A percentile compares a stretch with the other conserved stretches of the same genome.
These are phyloP conservation scores for Maudiozyma humilis DNA, from an alignment of 1,139 yeast genomes.

Conservation along the genomic window DNA sequence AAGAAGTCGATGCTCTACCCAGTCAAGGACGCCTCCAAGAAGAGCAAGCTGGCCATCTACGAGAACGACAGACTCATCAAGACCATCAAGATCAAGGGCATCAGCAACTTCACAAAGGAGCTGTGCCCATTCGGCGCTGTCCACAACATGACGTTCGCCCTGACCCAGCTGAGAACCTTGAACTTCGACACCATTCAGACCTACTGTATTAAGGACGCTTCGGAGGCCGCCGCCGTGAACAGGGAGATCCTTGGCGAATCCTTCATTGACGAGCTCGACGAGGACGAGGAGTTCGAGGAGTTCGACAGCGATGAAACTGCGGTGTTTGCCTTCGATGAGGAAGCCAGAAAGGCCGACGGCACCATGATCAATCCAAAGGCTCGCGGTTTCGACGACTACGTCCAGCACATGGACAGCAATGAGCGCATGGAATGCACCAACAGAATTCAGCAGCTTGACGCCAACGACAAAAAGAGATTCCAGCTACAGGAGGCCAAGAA, in stretches of 20 bases:
- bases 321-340: conserved; percentile 1
- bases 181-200: conserved; percentile 37
- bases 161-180: conserved; percentile 47
- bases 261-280: conserved; percentile 9
- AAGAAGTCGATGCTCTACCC: conserved; percentile 10
- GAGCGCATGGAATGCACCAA: conserved; percentile 7
- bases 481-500: conserved; percentile 45
- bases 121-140: conserved; percentile 41
- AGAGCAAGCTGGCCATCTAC: conserved; percentile 37
- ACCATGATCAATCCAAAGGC: conserved; percentile 6
- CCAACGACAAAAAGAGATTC: conserved; percentile 42
- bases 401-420: conserved; percentile 3
- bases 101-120: conserved; percentile 35
- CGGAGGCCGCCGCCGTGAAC: conserved; percentile 4
- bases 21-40: conserved; percentile 23
- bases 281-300: conserved; percentile 6
- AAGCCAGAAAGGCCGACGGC: conserved; percentile 25
- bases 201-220: conserved; percentile 31
- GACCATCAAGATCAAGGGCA: conserved; percentile 29
- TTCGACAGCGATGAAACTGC: background rate
- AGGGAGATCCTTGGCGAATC: conserved; percentile 7
- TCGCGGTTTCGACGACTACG: conserved; percentile 1
- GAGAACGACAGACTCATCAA: conserved; percentile 49
- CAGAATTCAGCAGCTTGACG: conserved; percentile 17
- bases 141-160: conserved; percentile 39